Base-by-base conservation (phyloP, 495 filamentous ascomycete genomes). In the Coniosporium apollinis region DNA sequence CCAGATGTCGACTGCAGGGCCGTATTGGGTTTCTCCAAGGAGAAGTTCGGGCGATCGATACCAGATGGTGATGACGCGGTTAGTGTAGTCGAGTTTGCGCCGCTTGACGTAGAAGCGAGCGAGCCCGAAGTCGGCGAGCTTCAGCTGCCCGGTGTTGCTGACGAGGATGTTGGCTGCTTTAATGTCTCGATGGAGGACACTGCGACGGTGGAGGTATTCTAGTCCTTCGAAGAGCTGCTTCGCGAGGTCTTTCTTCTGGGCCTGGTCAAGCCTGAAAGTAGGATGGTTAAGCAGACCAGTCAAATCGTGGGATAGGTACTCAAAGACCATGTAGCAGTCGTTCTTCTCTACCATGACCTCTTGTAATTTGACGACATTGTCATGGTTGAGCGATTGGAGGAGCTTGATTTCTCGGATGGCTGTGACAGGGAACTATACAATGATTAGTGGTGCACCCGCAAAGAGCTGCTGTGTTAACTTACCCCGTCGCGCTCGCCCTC, bases 281-380 rank as follows among this genome's bases (percentile, higher is more conserved):
- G 91, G 91, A 50, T 99, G 91, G 46, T 96, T 96, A 40, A 97
- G 76, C 11, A 83, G 58, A 14, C 78, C 78, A 1, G 81, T 87
- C 21, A 87, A 62, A 54, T 99, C 91, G 51, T 99, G 91, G 13
- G 87, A 87, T 19, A 94, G 72, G 51, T 99, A 99, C 51, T 99
- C 91, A 43, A 99, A 99, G 6, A 99, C 91, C 91, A 99, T 99
- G 59, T 89, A 96, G 56, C 91, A 99, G 54, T 96, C 87, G 51
- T 94, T 94, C 44, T 74, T 76, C 58, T 97, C 91, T 11, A 96
- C 89, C 89, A 97, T 96, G 48, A 96, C 87, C 57, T 97, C 91
- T 38, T 76, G 69, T 17, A 87, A 57, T 31, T 78, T 76, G 42
- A 99, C 86, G 22, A 99, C 74, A 45, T 96, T 94, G 32, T 70